Evolutionary conservation across 345 rosid species (phyloP), one percentile per base, ranked within the genome.

Genomic region (Gossypium anomalum): DNA sequence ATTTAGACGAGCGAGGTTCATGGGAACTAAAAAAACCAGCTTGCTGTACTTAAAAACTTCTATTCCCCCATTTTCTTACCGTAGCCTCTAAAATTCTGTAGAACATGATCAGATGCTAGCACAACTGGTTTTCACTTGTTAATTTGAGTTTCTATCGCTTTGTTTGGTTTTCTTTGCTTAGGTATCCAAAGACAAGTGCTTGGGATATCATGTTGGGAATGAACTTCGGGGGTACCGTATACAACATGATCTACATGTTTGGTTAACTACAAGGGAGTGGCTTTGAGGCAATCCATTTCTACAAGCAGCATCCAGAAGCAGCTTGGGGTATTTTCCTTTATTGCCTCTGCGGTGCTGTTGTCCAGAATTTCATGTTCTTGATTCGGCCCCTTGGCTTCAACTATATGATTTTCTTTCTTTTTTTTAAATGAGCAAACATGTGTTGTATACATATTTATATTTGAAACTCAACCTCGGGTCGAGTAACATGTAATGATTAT

Each of bases 121-220:
- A 47, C 27, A 34, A 20, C 25, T 34, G 43, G 41, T 43, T 48
- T 72, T 59, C 66, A 20, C 34, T 2, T 58, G 25, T 72, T 51
- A 13, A 13, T 56, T 13, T 72, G 43, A 34, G 9, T 56, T 16
- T 62, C 27, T 14, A 45, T 68, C 61, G 60, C 55, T 69, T 3
- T 23, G 20, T 16, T 60, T 48, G 47, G 17, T 57, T 52, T 47
- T 44, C 64, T 48, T 73, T 60, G 45, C 17, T 17, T 83, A 91
- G 95, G 84, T 93, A 89, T 74, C 94, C 93, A 15, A 88, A 90
- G 84, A 95, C 97, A 1, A 85, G 84, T 75, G 97, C 98, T 8
- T 93, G 94, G 98, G 92, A 89, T 66, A 91, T 95, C 76, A 95
- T 93, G 99, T 59, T 95, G 77, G 98, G 98, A 72, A 93, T 93